These are phyloP conservation scores for Tulasnella sp. DNA, from an alignment of 768 basidiomycete genomes.

Conservation along the genomic window DNA sequence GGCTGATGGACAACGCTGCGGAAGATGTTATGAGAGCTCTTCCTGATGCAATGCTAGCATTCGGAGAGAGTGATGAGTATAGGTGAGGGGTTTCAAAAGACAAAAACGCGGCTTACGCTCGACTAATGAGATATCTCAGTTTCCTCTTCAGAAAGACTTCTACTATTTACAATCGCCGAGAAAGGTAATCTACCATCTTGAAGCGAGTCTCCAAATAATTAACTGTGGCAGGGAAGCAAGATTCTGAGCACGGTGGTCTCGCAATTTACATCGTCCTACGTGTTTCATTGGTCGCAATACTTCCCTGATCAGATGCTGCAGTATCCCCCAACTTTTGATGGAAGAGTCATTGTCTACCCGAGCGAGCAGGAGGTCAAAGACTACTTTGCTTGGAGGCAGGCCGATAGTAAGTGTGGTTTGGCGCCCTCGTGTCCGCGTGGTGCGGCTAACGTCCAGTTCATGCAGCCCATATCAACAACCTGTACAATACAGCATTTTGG, in stretches of 20 bases:
- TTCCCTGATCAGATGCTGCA: constrained; percentile 63
- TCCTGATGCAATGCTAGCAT: constrained; percentile 76
- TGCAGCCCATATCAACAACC: constrained; percentile 92
- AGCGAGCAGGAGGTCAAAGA: constrained; percentile 63
- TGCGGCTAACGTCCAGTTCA: not conserved
- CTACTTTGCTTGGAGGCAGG: constrained; percentile 95
- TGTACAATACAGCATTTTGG: constrained; percentile 97
- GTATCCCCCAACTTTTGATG: constrained; percentile 91
- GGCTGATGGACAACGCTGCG: constrained; percentile 90
- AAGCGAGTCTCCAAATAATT: not conserved
- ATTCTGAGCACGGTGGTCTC: constrained; percentile 78
- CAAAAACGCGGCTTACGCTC: not conserved
- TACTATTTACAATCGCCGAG: constrained; percentile 73
- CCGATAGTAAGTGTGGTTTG: constrained; percentile 64
- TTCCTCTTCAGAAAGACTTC: constrained; percentile 77
- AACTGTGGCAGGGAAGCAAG: constrained; percentile 44
- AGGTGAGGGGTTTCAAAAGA: constrained; percentile 46
- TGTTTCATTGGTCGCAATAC: constrained; percentile 74
- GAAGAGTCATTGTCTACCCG: constrained; percentile 78
- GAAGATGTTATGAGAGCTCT: constrained; percentile 70
- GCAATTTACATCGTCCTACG: constrained; percentile 83
- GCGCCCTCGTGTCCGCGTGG: not conserved
- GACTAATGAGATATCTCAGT: constrained; percentile 38
- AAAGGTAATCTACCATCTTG: constrained; percentile 29
- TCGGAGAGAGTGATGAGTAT: constrained; percentile 96